A percentile compares a stretch with the other conserved stretches of the same genome.
Evolutionary conservation across 257 asterid genomes (phyloP).

Genomic region (Mitragyna speciosa): DNA sequence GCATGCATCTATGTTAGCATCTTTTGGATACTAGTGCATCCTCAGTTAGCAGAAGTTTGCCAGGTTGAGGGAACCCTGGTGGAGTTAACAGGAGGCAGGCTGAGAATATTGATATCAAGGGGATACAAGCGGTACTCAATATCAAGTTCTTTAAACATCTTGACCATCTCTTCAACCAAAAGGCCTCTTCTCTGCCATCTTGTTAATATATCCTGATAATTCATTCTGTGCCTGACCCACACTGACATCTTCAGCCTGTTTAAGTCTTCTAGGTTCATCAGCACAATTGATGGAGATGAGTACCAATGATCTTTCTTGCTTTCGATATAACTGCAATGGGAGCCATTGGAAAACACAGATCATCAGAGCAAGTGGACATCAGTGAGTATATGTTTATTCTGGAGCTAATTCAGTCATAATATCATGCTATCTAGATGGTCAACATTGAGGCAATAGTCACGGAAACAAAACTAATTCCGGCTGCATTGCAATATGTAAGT

Average conservation of each 20-base stretch:
- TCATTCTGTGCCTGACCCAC: conserved; percentile 84
- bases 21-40: background rate
- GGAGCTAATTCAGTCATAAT: background rate
- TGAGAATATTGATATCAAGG: conserved; percentile 56
- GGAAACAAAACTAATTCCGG: background rate
- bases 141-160: conserved; percentile 67
- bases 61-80: conserved; percentile 52
- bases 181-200: conserved; percentile 64
- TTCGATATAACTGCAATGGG: conserved; percentile 55
- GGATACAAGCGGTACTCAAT: conserved; percentile 79
- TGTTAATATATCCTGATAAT: conserved; percentile 78
- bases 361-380: background rate
- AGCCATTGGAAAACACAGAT: background rate
- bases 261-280: conserved; percentile 57
- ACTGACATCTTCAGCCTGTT: conserved; percentile 53
- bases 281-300: conserved; percentile 52
- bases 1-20: background rate
- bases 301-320: conserved; percentile 81
- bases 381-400: background rate
- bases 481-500: background rate
- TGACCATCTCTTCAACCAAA: conserved; percentile 68
- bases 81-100: conserved; percentile 58
- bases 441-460: background rate
- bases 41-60: conserved; percentile 29
- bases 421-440: background rate